Conservation (phyloP, 179 eudicot genomes). For the Beta macrorhiza region DNA sequence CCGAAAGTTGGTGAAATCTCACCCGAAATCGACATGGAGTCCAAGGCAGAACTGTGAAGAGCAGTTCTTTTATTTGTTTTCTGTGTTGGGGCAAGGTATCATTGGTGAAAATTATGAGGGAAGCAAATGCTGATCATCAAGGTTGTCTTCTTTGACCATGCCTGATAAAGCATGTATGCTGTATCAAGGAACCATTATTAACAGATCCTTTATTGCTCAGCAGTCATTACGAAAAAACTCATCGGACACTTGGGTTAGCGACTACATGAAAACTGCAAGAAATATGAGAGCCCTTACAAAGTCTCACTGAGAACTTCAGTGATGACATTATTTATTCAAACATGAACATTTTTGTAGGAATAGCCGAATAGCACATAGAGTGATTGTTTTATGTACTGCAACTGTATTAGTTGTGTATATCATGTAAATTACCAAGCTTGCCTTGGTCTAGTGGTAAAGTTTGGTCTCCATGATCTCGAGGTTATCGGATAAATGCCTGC, state of each 20-base stretch:
- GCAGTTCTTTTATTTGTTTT: background rate
- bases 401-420: background rate
- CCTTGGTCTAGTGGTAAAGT: background rate
- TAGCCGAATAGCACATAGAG: background rate
- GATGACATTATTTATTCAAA: background rate
- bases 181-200: background rate
- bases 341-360: slow-evolving; percentile 13
- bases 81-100: too few species aligned
- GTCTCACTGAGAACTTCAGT: background rate
- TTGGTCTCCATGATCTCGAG: too few species aligned
- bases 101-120: background rate
- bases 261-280: background rate
- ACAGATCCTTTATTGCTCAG: background rate
- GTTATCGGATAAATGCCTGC: too few species aligned
- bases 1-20: slow-evolving; percentile 3
- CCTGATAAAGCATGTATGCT: background rate
- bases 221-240: background rate
- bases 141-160: background rate
- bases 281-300: background rate
- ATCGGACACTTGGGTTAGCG: background rate
- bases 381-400: background rate
- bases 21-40: slow-evolving; percentile 36
- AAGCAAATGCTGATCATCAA: background rate
- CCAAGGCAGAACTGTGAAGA: slow-evolving; percentile 49
- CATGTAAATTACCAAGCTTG: background rate